Evolutionary conservation across 495 filamentous ascomycete genomes (phyloP), one percentile per base, ranked within the genome.

Genomic region (Annulohypoxylon nitens): DNA sequence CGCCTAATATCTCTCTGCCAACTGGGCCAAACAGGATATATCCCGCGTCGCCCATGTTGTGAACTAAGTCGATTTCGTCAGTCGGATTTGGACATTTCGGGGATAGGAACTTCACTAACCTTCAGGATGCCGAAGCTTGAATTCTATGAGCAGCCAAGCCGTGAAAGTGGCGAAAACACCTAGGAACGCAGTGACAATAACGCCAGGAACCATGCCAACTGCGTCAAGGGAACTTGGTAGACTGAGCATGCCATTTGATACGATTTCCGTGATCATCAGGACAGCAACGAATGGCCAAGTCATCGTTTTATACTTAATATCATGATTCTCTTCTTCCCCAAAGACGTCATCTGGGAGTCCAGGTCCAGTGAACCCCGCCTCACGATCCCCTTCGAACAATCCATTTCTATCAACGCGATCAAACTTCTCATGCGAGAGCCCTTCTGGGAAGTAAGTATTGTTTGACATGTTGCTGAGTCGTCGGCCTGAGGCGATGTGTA

Each of bases 151-250:
- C 23, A 91, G 81, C 73, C 85, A 92, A 57, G 89, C 90, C 1
- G 90, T 92, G 74, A 91, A 93, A 11, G 86, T 90, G 7, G 90
- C 86, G 14, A 91, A 80, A 23, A 87, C 79, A 20, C 90, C 90
- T 1, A 84, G 70, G 41, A 79, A 78, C 11, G 82, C 30, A 48
- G 85, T 82, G 55, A 84, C 72, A 3, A 84, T 74, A 25, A 83
- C 71, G 25, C 87, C 87, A 7, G 88, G 88, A 3, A 89, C 82
- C 41, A 90, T 73, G 6, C 88, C 88, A 14, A 90, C 86, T 2
- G 83, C 81, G 1, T 87, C 85, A 2, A 89, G 76, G 2, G 82
- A 85, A 7, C 83, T 86, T 0, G 88, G 88, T 18, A 90, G 75
- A 7, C 84, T 87, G 5, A 90, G 83, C 79, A 90, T 89, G 43